These are phyloP conservation scores for Dalbergia cochinchinensis DNA, from an alignment of 306 rosid genomes.

Conservation along the genomic window DNA sequence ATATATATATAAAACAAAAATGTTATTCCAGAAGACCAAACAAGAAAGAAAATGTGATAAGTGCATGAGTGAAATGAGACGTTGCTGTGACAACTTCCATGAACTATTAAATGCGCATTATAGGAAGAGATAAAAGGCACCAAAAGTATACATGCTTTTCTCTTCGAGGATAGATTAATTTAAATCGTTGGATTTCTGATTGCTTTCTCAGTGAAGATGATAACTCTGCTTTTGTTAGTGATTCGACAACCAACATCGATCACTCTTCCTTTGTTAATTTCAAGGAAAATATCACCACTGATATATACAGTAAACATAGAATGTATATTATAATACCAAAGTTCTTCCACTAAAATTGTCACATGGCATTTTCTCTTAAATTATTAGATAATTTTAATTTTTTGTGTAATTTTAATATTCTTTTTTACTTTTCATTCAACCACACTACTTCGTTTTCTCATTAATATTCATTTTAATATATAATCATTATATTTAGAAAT, in stretches of 20 bases:
- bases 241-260: neutral
- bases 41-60: neutral
- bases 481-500: no score
- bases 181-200: neutral
- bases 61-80: slow-evolving; percentile 16
- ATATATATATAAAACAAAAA: neutral
- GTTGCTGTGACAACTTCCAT: neutral
- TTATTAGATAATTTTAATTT: no score
- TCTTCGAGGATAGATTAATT: slow-evolving; percentile 17
- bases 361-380: no score
- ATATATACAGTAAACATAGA: no score
- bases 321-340: no score
- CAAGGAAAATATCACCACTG: no score
- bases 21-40: neutral
- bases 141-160: neutral
- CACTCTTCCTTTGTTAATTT: neutral
- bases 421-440: no score
- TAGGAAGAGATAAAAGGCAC: slow-evolving; percentile 9
- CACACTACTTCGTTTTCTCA: no score
- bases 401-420: no score
- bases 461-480: no score
- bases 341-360: no score
- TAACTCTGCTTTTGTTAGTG: neutral
- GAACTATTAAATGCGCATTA: slow-evolving; percentile 26
- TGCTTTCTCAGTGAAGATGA: neutral